A percentile compares a stretch with the other conserved stretches of the same genome.
phyloP scores from a whole-genome alignment of 768 basidiomycete genomes.

The Leccinum sublutescens region DNA sequence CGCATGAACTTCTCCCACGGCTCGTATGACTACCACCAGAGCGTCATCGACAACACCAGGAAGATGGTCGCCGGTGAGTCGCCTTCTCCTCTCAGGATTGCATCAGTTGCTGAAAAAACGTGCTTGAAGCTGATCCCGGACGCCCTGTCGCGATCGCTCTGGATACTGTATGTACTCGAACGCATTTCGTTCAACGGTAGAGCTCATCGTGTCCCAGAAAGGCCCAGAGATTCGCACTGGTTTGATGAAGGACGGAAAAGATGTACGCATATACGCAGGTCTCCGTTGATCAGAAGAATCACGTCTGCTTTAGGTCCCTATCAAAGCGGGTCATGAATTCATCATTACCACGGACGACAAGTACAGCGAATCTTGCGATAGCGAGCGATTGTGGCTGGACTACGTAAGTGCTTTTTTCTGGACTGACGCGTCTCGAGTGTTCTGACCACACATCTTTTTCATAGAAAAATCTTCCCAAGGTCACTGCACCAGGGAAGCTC shows the following conservation, averaged over 20 bases:
- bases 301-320: slow-evolving; percentile 55
- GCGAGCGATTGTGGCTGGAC: slow-evolving; percentile 88
- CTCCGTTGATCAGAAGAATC: slow-evolving; percentile 1
- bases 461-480: slow-evolving; percentile 89
- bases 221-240: slow-evolving; percentile 99
- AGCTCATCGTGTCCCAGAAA: slow-evolving; percentile 57
- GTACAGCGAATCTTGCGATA: slow-evolving; percentile 76
- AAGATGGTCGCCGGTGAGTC: slow-evolving; percentile 73
- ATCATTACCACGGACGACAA: slow-evolving; percentile 80
- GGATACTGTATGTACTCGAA: slow-evolving; percentile 71
- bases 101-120: slow-evolving; percentile 5
- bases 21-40: slow-evolving; percentile 97
- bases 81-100: neutral
- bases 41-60: slow-evolving; percentile 96
- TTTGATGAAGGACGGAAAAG: slow-evolving; percentile 78
- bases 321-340: slow-evolving; percentile 93
- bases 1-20: slow-evolving; percentile 99
- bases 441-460: neutral
- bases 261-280: slow-evolving; percentile 55
- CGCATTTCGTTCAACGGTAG: neutral
- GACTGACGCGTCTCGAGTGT: neutral
- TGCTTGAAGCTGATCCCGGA: slow-evolving; percentile 51
- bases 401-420: slow-evolving; percentile 59
- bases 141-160: slow-evolving; percentile 97
- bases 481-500: slow-evolving; percentile 94